phyloP scores from a whole-genome alignment of 371 early-diverging fungal genomes.

The Fennellomyces sp. region DNA sequence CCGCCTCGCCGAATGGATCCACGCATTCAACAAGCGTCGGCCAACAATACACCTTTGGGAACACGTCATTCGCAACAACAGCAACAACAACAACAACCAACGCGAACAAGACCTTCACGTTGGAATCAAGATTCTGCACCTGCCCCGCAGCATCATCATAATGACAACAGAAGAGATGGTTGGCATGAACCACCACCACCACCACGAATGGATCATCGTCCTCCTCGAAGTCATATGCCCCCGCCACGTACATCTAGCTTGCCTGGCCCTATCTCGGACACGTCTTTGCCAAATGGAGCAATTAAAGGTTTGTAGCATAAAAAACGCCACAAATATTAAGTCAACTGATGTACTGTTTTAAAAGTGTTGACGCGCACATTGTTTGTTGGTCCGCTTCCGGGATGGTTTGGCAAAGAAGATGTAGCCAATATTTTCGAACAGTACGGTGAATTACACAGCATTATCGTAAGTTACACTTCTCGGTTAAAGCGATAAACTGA shows the following conservation, averaged over 20 bases:
- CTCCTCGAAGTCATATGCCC: background rate
- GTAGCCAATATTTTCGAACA: constrained; percentile 32
- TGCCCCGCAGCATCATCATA: background rate
- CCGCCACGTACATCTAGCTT: background rate
- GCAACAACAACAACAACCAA: constrained; percentile 8
- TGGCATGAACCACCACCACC: background rate
- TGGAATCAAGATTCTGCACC: constrained; percentile 2
- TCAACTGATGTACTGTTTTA: background rate
- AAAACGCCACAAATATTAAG: background rate
- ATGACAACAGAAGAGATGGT: background rate
- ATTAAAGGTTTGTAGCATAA: constrained; percentile 37
- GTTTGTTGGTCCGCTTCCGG: constrained; percentile 52
- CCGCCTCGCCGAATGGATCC: background rate
- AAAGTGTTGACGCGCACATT: constrained; percentile 50
- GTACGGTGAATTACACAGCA: constrained; percentile 45
- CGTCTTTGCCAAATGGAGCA: constrained; percentile 31
- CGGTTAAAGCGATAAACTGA: background rate
- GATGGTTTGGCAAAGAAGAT: constrained; percentile 33
- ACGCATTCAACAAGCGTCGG: background rate
- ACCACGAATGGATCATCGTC: background rate
- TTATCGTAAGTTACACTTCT: constrained; percentile 34
- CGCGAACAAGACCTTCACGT: constrained; percentile 10
- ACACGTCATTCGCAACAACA: background rate
- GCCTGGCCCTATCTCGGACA: constrained; percentile 31
- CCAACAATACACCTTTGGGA: background rate